Percentiles rank a stretch among this genome's conserved stretches.
Conservation (phyloP, 1,139 yeast genomes). For the Lodderomyces oxycetoniae region DNA sequence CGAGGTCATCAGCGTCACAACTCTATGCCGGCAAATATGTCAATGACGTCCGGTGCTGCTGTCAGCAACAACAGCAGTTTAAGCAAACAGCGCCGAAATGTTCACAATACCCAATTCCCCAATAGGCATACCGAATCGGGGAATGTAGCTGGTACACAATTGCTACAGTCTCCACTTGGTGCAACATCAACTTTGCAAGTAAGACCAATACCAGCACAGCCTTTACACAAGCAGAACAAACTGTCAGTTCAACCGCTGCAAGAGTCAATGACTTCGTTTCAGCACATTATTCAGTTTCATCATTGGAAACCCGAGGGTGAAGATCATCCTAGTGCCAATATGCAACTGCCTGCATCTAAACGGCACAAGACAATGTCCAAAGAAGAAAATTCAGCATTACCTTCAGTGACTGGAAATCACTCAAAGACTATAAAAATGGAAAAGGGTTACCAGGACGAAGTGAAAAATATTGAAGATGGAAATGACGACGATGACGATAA, state of each 20-base stretch:
- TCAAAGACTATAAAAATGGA: too few species aligned
- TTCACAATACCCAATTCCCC: too few species aligned
- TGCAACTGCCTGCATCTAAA: conserved; percentile 15
- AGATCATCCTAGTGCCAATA: conserved; percentile 3
- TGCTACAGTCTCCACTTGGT: conserved; percentile 22
- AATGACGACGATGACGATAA: conserved; percentile 3
- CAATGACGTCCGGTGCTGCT: too few species aligned
- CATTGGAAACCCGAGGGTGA: conserved; percentile 45
- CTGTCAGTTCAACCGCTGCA: conserved; percentile 40
- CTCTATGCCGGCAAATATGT: conserved; percentile 32
- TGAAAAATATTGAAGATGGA: neutral
- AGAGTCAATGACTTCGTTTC: conserved; percentile 49
- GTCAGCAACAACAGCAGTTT: too few species aligned
- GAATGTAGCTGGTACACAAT: too few species aligned
- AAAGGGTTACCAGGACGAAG: neutral
- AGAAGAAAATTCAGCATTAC: too few species aligned
- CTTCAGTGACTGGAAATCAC: too few species aligned
- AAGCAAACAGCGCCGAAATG: too few species aligned
- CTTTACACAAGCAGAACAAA: conserved; percentile 33
- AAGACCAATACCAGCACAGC: conserved; percentile 43
- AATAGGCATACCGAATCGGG: too few species aligned
- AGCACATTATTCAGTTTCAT: conserved; percentile 49
- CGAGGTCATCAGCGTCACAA: conserved; percentile 37
- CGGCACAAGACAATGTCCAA: conserved; percentile 21
- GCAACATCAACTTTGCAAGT: conserved; percentile 40